phyloP scores from a whole-genome alignment of 2,329 filamentous ascomycete genomes.

The Magnaporthiopsis incrustans region DNA sequence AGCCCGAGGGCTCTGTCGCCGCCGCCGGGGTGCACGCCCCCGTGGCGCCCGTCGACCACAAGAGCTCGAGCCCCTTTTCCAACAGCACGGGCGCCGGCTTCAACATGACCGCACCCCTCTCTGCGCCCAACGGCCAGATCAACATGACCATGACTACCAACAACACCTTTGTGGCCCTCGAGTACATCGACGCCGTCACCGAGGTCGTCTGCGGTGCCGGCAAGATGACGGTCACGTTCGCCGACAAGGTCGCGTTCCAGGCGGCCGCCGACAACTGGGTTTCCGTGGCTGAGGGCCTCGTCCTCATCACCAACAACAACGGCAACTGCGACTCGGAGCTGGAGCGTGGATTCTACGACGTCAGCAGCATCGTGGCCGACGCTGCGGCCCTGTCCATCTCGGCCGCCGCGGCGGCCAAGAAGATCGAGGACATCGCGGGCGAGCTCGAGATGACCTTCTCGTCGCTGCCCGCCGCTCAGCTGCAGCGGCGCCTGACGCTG shows the following conservation, averaged over 20 bases:
- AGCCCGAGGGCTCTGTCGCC: not conserved
- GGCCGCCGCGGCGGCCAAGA: slow-evolving; percentile 12
- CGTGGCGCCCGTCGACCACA: not conserved
- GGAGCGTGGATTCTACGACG: slow-evolving; percentile 32
- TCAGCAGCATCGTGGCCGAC: slow-evolving; percentile 20
- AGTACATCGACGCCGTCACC: slow-evolving; percentile 21
- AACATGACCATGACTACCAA: slow-evolving; percentile 20
- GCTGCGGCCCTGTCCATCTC: slow-evolving; percentile 22
- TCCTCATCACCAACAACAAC: slow-evolving; percentile 33
- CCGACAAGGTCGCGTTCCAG: slow-evolving; percentile 17
- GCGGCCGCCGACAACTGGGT: slow-evolving; percentile 18
- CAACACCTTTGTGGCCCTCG: slow-evolving; percentile 22
- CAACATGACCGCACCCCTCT: not conserved
- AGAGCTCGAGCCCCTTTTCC: not conserved
- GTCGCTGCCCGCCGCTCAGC: slow-evolving; percentile 4
- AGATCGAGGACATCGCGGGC: slow-evolving; percentile 1
- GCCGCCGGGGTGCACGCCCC: not conserved
- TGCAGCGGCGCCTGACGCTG: slow-evolving; percentile 1
- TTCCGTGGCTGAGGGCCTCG: slow-evolving; percentile 14
- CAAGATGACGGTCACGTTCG: slow-evolving; percentile 21
- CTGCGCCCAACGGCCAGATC: slow-evolving; percentile 9
- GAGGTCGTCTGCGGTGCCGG: slow-evolving; percentile 21
- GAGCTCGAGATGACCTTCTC: slow-evolving; percentile 11
- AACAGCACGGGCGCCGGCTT: not conserved
- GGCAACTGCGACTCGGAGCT: slow-evolving; percentile 30